phyloP scores from a whole-genome alignment of 1,139 yeast genomes.

The Eremothecium coryli region DNA sequence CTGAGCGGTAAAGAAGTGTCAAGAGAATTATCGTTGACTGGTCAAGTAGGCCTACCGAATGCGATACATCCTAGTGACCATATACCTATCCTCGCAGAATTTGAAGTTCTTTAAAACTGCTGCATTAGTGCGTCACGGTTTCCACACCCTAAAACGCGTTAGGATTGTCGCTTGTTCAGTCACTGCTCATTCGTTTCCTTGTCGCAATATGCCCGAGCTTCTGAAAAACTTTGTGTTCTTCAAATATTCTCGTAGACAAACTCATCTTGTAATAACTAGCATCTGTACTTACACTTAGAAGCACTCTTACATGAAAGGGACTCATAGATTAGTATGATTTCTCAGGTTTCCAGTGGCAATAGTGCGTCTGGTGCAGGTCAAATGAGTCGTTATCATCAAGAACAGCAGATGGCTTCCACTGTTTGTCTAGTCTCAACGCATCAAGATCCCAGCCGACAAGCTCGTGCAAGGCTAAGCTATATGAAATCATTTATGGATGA shows the following conservation, averaged over 20 bases:
- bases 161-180: no score
- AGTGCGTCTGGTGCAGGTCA: neutral
- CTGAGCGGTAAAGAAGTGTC: conserved; percentile 67
- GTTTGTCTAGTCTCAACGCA: conserved; percentile 2
- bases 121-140: no score
- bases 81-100: conserved; percentile 69
- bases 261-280: neutral
- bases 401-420: conserved; percentile 5
- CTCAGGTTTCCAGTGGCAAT: neutral
- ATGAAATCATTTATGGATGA: conserved; percentile 26
- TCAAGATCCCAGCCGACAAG: conserved; percentile 13
- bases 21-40: conserved; percentile 44
- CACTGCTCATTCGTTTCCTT: no score
- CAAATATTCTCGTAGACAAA: neutral
- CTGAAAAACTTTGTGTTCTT: neutral
- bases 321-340: neutral
- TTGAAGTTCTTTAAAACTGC: conserved; percentile 43
- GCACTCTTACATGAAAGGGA: neutral
- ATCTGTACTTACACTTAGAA: neutral
- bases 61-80: conserved; percentile 90
- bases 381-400: conserved; percentile 5
- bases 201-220: no score
- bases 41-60: conserved; percentile 80
- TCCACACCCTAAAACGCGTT: no score
- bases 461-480: conserved; percentile 20